A percentile compares a stretch with the other conserved stretches of the same genome.
phyloP scores from a whole-genome alignment of 192 early-diverging fungal species.

The Coemansia sp. region DNA sequence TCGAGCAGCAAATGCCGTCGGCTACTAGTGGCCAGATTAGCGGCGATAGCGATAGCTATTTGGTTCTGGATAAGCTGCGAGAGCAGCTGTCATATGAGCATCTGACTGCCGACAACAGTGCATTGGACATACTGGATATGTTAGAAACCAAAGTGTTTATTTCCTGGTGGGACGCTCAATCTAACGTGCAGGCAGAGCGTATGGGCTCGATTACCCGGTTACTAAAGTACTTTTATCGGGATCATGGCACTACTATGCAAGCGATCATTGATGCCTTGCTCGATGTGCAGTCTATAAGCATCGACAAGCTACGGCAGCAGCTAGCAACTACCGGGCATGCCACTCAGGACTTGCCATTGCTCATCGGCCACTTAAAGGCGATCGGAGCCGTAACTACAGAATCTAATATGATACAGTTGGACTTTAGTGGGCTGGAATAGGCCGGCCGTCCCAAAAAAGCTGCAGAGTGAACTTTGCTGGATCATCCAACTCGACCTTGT shows the following conservation, averaged over 20 bases:
- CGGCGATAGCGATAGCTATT: conserved; percentile 27
- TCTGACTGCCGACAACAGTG: conserved; percentile 12
- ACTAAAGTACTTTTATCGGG: conserved; percentile 49
- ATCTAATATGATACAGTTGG: conserved; percentile 41
- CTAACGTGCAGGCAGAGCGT: conserved; percentile 26
- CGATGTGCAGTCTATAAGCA: conserved; percentile 40
- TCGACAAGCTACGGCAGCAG: conserved; percentile 41
- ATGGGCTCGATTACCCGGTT: conserved; percentile 29
- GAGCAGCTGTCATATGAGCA: conserved; percentile 17
- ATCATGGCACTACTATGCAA: conserved; percentile 50
- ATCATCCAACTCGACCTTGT: conserved; percentile 17
- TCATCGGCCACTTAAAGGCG: conserved; percentile 28
- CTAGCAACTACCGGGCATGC: conserved; percentile 35
- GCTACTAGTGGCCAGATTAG: conserved; percentile 34
- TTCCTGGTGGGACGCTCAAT: conserved; percentile 45
- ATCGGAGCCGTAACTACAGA: conserved; percentile 37
- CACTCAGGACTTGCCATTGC: conserved; percentile 35
- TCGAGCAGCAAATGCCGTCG: conserved; percentile 34
- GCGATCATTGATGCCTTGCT: conserved; percentile 36
- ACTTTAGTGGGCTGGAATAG: conserved; percentile 27
- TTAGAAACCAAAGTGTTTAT: conserved; percentile 49
- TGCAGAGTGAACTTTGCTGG: conserved; percentile 40
- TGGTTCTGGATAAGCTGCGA: conserved; percentile 39
- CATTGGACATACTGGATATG: conserved; percentile 24
- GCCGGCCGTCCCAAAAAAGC: conserved; percentile 45